Conservation (phyloP, 192 early-diverging fungal genomes). For the Mortierella claussenii region DNA sequence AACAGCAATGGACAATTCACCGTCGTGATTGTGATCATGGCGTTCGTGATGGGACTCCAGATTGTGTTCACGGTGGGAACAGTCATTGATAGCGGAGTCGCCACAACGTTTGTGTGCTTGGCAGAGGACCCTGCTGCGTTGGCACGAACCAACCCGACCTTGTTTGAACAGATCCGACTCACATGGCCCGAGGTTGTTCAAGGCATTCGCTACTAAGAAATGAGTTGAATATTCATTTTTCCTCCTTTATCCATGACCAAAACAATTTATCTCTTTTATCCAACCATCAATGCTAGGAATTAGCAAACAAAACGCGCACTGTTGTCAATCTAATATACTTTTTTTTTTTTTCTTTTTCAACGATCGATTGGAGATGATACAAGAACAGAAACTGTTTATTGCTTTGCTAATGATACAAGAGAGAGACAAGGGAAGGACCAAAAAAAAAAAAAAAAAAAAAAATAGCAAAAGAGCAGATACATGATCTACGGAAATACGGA, state of each 20-base stretch:
- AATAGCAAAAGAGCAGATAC: no score
- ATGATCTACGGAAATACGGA: no score
- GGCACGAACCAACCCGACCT: constrained; percentile 50
- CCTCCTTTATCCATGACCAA: background rate
- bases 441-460: background rate
- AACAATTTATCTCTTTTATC: no score
- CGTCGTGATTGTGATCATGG: constrained; percentile 65
- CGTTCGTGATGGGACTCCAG: constrained; percentile 84
- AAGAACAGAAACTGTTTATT: no score
- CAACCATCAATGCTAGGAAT: no score
- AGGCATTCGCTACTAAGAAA: constrained; percentile 22
- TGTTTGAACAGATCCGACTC: constrained; percentile 47
- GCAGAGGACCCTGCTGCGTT: constrained; percentile 88
- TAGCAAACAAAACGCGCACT: no score
- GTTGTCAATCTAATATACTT: no score
- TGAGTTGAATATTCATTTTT: background rate
- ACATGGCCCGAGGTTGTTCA: constrained; percentile 55
- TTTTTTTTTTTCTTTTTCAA: no score
- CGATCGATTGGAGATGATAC: no score
- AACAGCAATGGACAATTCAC: constrained; percentile 24
- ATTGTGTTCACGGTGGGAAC: constrained; percentile 83
- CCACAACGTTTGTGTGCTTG: constrained; percentile 96
- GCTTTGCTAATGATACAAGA: no score
- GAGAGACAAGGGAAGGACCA: no score
- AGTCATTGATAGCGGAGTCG: constrained; percentile 88